These are phyloP conservation scores for Perilla frutescens DNA, from an alignment of 257 asterid species.

Conservation along the genomic window DNA sequence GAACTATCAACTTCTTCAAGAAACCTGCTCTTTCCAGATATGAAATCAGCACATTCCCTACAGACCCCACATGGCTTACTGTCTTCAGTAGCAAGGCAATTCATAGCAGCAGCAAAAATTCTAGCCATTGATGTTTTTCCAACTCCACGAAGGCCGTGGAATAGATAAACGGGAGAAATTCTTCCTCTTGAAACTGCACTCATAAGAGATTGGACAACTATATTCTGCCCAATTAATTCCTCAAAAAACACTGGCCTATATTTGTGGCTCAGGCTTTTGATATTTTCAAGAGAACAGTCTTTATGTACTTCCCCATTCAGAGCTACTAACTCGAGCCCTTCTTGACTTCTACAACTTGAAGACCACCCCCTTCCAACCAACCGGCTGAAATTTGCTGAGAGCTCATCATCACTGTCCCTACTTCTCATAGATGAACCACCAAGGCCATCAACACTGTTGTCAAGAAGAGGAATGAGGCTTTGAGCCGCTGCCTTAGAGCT, in stretches of 20 bases:
- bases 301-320: constrained; percentile 50
- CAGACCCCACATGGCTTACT: constrained; percentile 90
- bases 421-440: constrained; percentile 66
- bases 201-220: constrained; percentile 73
- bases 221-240: constrained; percentile 80
- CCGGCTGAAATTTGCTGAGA: constrained; percentile 71
- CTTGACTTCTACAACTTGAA: constrained; percentile 81
- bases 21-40: constrained; percentile 67
- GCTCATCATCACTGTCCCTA: constrained; percentile 71
- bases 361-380: constrained; percentile 91
- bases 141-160: constrained; percentile 98
- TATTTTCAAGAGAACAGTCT: constrained; percentile 63
- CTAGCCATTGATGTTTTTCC: constrained; percentile 90
- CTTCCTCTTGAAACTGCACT: constrained; percentile 66
- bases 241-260: constrained; percentile 86
- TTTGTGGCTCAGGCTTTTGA: constrained; percentile 77
- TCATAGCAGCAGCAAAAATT: constrained; percentile 80
- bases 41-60: constrained; percentile 69
- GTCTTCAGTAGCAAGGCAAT: constrained; percentile 83
- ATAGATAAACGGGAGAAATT: constrained; percentile 79
- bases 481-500: constrained; percentile 53
- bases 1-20: constrained; percentile 81
- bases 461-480: constrained; percentile 73
- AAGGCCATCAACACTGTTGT: constrained; percentile 50
- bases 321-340: constrained; percentile 65